These are phyloP conservation scores for Torulaspora quercuum DNA, from an alignment of 805 yeast species.

Conservation along the genomic window DNA sequence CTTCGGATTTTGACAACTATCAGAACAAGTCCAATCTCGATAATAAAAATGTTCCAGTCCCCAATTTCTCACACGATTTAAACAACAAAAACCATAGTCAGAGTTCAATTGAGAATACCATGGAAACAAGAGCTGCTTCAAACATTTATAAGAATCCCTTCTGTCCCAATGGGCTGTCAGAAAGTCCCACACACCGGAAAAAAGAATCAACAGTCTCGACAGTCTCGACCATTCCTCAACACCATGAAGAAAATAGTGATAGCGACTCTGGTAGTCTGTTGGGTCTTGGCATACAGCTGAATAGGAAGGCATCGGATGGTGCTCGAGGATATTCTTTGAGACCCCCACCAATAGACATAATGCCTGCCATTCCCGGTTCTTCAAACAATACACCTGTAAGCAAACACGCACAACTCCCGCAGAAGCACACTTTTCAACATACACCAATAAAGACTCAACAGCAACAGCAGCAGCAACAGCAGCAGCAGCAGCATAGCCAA, in stretches of 20 bases:
- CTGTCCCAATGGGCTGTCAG: constrained; percentile 4
- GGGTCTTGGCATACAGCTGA: constrained; percentile 23
- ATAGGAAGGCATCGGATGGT: constrained; percentile 4
- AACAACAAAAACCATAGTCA: not conserved
- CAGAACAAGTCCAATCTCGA: constrained; percentile 5
- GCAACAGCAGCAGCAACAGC: constrained; percentile 13
- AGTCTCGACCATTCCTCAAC: constrained; percentile 34
- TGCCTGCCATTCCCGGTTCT: constrained; percentile 35
- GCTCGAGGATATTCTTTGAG: constrained; percentile 11
- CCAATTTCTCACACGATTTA: not conserved
- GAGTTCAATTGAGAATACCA: not conserved
- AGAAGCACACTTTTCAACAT: constrained; percentile 32
- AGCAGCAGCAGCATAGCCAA: constrained; percentile 1
- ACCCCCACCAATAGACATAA: constrained; percentile 21
- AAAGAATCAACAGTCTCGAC: constrained; percentile 32
- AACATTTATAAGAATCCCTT: constrained; percentile 10
- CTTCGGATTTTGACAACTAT: constrained; percentile 8
- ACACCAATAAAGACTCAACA: constrained; percentile 26
- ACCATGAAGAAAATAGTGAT: constrained; percentile 21
- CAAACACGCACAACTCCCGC: constrained; percentile 23
- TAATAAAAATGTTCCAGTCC: not conserved
- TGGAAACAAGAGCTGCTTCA: not conserved
- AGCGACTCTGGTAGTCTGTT: constrained; percentile 13
- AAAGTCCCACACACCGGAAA: constrained; percentile 19
- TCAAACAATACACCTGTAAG: constrained; percentile 23